Conservation (phyloP, 2,329 filamentous ascomycete species). For the Apiospora sp. region DNA sequence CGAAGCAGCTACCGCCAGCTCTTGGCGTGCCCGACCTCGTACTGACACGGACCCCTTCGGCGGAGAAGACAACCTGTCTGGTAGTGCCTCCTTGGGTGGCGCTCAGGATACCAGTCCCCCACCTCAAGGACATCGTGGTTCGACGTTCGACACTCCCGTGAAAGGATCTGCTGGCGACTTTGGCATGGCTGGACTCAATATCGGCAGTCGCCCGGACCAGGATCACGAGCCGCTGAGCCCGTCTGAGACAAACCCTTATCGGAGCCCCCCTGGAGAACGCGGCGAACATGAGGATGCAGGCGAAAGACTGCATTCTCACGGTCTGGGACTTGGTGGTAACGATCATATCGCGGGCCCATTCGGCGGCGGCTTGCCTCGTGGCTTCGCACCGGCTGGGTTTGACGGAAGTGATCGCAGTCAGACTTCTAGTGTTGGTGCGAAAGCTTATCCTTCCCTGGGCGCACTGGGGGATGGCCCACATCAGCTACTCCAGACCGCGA, state of each 20-base stretch:
- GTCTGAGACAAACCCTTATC: conserved; percentile 94
- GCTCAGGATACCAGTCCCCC: conserved; percentile 72
- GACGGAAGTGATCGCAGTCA: conserved; percentile 90
- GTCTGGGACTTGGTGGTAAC: conserved; percentile 51
- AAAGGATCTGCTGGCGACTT: conserved; percentile 66
- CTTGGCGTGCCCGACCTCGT: conserved; percentile 67
- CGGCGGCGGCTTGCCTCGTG: conserved; percentile 52
- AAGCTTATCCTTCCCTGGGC: conserved; percentile 71
- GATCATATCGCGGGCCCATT: conserved; percentile 54
- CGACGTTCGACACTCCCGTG: conserved; percentile 60
- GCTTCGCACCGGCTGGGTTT: conserved; percentile 56
- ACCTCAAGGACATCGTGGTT: conserved; percentile 45
- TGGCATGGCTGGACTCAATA: conserved; percentile 67
- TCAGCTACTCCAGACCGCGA: conserved; percentile 74
- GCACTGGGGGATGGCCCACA: conserved; percentile 71
- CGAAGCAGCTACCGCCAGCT: conserved; percentile 35
- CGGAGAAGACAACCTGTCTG: conserved; percentile 70
- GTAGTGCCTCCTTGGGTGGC: conserved; percentile 78
- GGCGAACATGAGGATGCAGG: conserved; percentile 68
- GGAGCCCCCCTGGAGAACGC: conserved; percentile 83
- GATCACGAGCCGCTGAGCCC: conserved; percentile 84
- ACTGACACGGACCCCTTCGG: conserved; percentile 79
- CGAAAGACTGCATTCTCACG: conserved; percentile 58
- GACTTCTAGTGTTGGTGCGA: conserved; percentile 85
- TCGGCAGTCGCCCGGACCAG: conserved; percentile 63